Percentiles rank a stretch among this genome's conserved stretches.
Conservation (phyloP, 768 basidiomycete genomes). For the Lactarius tabidus region DNA sequence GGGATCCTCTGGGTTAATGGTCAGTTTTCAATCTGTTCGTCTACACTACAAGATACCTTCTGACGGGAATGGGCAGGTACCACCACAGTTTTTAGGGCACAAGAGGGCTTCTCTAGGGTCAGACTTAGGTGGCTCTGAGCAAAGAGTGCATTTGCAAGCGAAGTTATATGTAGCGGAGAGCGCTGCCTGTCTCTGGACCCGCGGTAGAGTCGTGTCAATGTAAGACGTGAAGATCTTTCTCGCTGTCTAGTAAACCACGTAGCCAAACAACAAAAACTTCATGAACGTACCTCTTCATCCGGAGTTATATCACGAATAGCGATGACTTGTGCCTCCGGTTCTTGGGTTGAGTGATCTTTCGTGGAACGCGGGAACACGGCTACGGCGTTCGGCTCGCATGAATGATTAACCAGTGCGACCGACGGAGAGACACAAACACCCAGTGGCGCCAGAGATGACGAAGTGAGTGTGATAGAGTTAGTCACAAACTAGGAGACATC, state of each 20-base stretch:
- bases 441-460: constrained; percentile 71
- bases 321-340: constrained; percentile 69
- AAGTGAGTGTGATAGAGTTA: constrained; percentile 86
- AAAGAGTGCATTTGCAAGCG: constrained; percentile 62
- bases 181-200: constrained; percentile 45
- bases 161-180: constrained; percentile 78
- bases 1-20: constrained; percentile 39
- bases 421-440: constrained; percentile 82
- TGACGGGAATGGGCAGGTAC: constrained; percentile 53
- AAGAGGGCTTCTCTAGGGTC: constrained; percentile 68
- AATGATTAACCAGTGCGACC: constrained; percentile 82
- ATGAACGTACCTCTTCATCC: constrained; percentile 63
- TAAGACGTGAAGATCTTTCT: constrained; percentile 75
- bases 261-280: neutral
- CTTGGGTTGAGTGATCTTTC: constrained; percentile 35
- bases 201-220: constrained; percentile 77
- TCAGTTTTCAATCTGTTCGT: neutral
- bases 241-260: neutral
- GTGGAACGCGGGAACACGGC: constrained; percentile 78
- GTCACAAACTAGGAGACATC: constrained; percentile 65
- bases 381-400: constrained; percentile 82
- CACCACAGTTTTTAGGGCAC: constrained; percentile 70
- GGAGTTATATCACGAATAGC: constrained; percentile 59
- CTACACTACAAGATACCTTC: constrained; percentile 43
- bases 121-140: constrained; percentile 34